These are phyloP conservation scores for Trebouxia gelatinosa DNA, from an alignment of 163 green algal species.

Conservation along the genomic window DNA sequence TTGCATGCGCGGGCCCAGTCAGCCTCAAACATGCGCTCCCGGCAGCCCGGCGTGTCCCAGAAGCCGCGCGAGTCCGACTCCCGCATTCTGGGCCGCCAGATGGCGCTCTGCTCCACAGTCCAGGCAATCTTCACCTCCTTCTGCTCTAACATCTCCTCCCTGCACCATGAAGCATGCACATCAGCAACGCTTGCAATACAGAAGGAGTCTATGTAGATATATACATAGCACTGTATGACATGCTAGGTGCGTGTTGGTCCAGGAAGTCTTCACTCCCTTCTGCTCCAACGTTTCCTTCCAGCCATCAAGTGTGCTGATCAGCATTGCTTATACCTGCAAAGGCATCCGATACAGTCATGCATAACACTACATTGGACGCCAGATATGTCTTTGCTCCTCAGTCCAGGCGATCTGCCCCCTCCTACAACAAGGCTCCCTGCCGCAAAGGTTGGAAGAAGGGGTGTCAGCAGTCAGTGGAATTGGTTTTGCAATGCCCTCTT, in stretches of 20 bases:
- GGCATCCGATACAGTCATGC: background rate
- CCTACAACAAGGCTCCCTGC: too few relatives aligned
- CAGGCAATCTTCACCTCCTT: slow-evolving; percentile 52
- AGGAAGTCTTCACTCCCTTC: too few relatives aligned
- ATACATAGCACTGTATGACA: background rate
- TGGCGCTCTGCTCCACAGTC: slow-evolving; percentile 57
- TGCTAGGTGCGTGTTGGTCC: too few relatives aligned
- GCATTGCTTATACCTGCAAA: too few relatives aligned
- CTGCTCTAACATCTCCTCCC: slow-evolving; percentile 59
- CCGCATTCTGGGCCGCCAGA: slow-evolving; percentile 72
- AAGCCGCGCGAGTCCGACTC: slow-evolving; percentile 66
- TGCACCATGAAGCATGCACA: background rate
- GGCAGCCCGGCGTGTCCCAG: slow-evolving; percentile 53
- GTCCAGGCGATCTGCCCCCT: too few relatives aligned
- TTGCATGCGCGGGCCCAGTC: slow-evolving; percentile 62
- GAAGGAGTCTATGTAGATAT: background rate
- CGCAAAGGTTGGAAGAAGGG: too few relatives aligned
- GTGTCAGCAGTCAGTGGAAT: too few relatives aligned
- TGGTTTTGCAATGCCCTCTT: too few relatives aligned
- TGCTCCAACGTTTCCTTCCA: too few relatives aligned
- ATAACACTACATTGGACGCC: too few relatives aligned
- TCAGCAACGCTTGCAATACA: background rate
- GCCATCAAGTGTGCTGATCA: too few relatives aligned
- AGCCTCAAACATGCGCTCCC: slow-evolving; percentile 72
- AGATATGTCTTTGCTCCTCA: too few relatives aligned